phyloP scores from a whole-genome alignment of 2,329 filamentous ascomycete genomes.

The Phaeosphaeriaceae sp. region DNA sequence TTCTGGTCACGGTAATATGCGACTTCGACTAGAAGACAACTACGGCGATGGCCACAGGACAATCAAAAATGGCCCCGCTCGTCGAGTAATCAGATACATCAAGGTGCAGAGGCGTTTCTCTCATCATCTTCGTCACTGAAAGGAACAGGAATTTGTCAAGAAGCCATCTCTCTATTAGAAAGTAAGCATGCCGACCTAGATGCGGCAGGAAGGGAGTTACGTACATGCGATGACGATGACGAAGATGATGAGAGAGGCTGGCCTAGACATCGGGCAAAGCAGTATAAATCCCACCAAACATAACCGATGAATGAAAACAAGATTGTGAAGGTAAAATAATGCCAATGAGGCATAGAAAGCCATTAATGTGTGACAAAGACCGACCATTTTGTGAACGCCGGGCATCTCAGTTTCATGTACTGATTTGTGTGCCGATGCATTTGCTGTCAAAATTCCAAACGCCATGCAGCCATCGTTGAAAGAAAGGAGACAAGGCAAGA shows the following conservation, averaged over 20 bases:
- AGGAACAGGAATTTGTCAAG: constrained; percentile 33
- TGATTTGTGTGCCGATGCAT: constrained; percentile 48
- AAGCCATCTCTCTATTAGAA: constrained; percentile 52
- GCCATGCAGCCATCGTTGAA: constrained; percentile 46
- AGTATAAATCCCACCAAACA: constrained; percentile 39
- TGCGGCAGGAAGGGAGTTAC: constrained; percentile 52
- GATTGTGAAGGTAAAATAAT: constrained; percentile 39
- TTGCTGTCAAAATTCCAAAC: constrained; percentile 43
- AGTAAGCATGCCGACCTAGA: constrained; percentile 49
- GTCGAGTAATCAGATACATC: constrained; percentile 38
- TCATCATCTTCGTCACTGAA: constrained; percentile 51
- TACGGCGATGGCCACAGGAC: constrained; percentile 25
- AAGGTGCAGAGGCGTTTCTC: constrained; percentile 31
- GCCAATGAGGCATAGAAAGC: constrained; percentile 42
- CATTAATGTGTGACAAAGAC: constrained; percentile 34
- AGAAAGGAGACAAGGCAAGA: constrained; percentile 41
- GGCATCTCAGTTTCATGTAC: constrained; percentile 43
- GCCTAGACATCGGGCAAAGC: constrained; percentile 44
- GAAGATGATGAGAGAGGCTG: constrained; percentile 53
- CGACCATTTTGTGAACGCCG: constrained; percentile 46
- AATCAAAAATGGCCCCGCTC: constrained; percentile 16
- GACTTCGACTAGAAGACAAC: constrained; percentile 13
- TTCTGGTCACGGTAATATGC: constrained; percentile 1
- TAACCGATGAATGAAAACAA: constrained; percentile 34
- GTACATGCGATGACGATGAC: constrained; percentile 54